Conservation (phyloP, 2,329 filamentous ascomycete species). For the Aureobasidium sp. region DNA sequence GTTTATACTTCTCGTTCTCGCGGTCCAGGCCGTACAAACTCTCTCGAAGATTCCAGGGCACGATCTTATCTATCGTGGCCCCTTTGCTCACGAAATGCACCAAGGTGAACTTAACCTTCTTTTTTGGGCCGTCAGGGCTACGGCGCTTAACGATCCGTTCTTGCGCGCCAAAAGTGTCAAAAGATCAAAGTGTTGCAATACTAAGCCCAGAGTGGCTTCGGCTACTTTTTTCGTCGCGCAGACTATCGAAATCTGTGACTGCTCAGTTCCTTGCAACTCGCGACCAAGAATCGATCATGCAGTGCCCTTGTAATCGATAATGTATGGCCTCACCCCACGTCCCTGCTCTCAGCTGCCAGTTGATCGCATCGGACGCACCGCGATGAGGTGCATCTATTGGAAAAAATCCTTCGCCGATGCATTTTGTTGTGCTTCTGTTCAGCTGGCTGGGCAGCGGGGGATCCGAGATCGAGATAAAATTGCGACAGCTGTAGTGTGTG, state of each 20-base stretch:
- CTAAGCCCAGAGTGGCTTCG: neutral
- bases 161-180: neutral
- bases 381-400: neutral
- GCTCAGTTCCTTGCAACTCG: neutral
- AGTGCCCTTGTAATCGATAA: too few relatives aligned
- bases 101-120: conserved; percentile 6
- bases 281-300: neutral
- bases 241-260: neutral
- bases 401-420: neutral
- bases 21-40: neutral
- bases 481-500: neutral
- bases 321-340: too few relatives aligned
- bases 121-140: neutral
- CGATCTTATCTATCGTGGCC: neutral
- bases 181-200: neutral
- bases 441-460: neutral
- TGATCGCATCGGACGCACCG: neutral
- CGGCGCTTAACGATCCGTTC: neutral
- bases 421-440: neutral
- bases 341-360: neutral
- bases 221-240: neutral
- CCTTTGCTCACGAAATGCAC: neutral
- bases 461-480: neutral
- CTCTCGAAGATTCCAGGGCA: neutral
- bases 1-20: too few relatives aligned